Conservation (phyloP, 179 eudicot species). For the Camellia oleifera region DNA sequence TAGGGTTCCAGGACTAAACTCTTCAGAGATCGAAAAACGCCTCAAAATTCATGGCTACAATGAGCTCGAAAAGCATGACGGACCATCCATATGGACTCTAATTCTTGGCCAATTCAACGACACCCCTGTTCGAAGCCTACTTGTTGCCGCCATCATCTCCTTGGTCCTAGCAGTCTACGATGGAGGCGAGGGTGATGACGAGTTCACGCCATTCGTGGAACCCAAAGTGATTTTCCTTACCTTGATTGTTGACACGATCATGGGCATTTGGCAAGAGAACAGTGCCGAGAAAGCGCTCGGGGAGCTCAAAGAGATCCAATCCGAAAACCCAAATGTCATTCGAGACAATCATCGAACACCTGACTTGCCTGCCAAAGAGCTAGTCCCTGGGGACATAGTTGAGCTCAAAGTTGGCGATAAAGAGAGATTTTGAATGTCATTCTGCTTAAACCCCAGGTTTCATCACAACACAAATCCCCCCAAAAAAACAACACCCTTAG, state of each 20-base stretch:
- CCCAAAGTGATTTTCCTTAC: constrained; percentile 69
- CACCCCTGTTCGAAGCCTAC: constrained; percentile 64
- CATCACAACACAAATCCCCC: too few species aligned
- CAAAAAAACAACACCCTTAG: too few species aligned
- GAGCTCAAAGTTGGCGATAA: constrained; percentile 49
- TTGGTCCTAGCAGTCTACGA: constrained; percentile 72
- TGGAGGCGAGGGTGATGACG: constrained; percentile 56
- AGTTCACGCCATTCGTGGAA: constrained; percentile 49
- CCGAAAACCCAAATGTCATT: constrained; percentile 34
- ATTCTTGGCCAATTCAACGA: constrained; percentile 77
- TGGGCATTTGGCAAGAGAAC: constrained; percentile 88
- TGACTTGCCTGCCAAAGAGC: constrained; percentile 40
- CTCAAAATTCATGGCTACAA: constrained; percentile 49
- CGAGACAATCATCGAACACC: constrained; percentile 32
- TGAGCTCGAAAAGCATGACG: constrained; percentile 75
- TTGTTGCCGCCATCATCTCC: constrained; percentile 65
- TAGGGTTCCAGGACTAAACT: constrained; percentile 27
- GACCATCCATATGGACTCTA: constrained; percentile 58
- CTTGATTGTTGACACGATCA: constrained; percentile 68
- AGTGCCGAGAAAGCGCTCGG: constrained; percentile 86
- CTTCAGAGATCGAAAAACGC: constrained; percentile 50
- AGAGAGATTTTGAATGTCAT: background rate
- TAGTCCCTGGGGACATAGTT: constrained; percentile 51
- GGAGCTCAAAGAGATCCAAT: constrained; percentile 74
- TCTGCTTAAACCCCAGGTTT: too few species aligned